Percentiles rank a stretch among this genome's conserved stretches.
These are phyloP conservation scores for Neonothopanus nambi DNA, from an alignment of 1,284 basidiomycete species.

Conservation along the genomic window DNA sequence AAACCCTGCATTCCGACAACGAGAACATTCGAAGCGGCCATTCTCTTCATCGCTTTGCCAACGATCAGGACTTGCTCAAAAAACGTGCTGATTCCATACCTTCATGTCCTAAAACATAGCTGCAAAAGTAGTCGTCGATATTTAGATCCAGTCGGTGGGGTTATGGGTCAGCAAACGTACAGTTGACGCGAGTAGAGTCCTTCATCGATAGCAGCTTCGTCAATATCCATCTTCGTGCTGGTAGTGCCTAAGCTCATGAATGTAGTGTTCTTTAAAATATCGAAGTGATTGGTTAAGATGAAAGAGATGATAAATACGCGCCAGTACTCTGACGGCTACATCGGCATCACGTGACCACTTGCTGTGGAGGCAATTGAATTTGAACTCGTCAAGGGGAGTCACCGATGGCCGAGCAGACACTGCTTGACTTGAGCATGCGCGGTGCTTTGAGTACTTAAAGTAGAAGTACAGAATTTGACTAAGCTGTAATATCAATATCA, in stretches of 20 bases:
- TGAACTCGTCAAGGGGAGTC: too few species aligned
- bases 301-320: constrained; percentile 2
- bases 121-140: constrained; percentile 36
- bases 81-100: constrained; percentile 47
- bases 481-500: too few species aligned
- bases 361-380: too few species aligned
- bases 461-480: too few species aligned
- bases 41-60: constrained; percentile 91
- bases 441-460: too few species aligned
- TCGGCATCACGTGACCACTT: too few species aligned
- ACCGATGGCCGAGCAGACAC: too few species aligned
- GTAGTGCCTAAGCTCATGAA: constrained; percentile 1
- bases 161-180: constrained; percentile 48
- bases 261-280: background rate
- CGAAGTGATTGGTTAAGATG: background rate
- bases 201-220: constrained; percentile 85
- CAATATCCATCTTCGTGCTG: constrained; percentile 73
- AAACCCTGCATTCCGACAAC: constrained; percentile 93
- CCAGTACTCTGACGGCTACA: constrained; percentile 14
- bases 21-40: constrained; percentile 96
- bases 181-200: constrained; percentile 95
- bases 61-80: background rate
- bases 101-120: constrained; percentile 96
- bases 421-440: too few species aligned
- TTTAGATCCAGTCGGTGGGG: constrained; percentile 11